These are phyloP conservation scores for Cyberlindnera americana DNA, from an alignment of 805 yeast genomes.

Conservation along the genomic window DNA sequence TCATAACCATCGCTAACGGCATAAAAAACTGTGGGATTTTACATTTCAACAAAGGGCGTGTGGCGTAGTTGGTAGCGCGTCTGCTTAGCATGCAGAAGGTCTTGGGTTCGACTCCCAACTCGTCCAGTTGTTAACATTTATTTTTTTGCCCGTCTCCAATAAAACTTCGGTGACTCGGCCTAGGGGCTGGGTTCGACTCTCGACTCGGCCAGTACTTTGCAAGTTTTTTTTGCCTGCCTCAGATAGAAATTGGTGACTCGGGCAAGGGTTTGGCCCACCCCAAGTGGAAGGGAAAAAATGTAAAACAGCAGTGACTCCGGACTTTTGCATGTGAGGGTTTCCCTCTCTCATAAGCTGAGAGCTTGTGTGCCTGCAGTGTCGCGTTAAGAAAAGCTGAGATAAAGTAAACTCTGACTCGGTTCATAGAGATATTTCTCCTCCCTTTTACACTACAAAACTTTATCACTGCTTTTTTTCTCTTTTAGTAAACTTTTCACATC, in stretches of 20 bases:
- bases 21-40: neutral
- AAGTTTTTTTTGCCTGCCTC: no score
- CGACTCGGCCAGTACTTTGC: slow-evolving; percentile 53
- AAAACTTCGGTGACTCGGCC: no score
- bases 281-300: no score
- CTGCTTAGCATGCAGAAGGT: slow-evolving; percentile 78
- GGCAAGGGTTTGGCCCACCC: no score
- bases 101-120: slow-evolving; percentile 77
- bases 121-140: slow-evolving; percentile 45
- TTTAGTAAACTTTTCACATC: neutral
- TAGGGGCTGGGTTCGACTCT: slow-evolving; percentile 80
- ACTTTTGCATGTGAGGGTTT: no score
- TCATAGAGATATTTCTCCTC: no score
- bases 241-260: slow-evolving; percentile 6
- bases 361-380: no score
- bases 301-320: slow-evolving; percentile 1
- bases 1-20: neutral
- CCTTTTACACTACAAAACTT: neutral
- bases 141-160: no score
- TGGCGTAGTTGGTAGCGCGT: slow-evolving; percentile 85
- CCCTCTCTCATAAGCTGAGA: no score
- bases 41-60: slow-evolving; percentile 47
- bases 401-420: neutral
- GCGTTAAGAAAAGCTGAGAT: no score
- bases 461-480: neutral